phyloP scores from a whole-genome alignment of 1,284 basidiomycete genomes.

The Anthracocystis panici-leucophaei region DNA sequence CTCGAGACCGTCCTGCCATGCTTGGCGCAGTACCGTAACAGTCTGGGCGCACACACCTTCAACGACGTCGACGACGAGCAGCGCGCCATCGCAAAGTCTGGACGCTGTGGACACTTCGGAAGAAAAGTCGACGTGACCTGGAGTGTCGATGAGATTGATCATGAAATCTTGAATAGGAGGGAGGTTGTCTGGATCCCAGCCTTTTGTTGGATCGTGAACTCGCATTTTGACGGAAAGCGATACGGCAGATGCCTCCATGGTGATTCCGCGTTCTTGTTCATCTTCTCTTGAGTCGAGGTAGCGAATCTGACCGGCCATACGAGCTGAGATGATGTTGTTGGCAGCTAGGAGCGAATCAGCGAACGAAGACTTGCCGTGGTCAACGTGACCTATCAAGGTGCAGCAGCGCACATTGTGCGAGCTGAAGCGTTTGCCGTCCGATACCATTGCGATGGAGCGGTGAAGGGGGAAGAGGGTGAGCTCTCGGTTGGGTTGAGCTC shows the following conservation, averaged over 20 bases:
- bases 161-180: conserved; percentile 75
- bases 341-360: conserved; percentile 95
- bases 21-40: conserved; percentile 92
- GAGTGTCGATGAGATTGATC: conserved; percentile 97
- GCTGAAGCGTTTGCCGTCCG: conserved; percentile 51
- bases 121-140: conserved; percentile 98
- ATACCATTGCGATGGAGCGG: conserved; percentile 23
- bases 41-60: conserved; percentile 99
- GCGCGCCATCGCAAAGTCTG: conserved; percentile 91
- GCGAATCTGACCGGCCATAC: conserved; percentile 95
- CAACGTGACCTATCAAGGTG: conserved; percentile 69
- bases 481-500: not conserved
- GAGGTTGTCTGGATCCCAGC: conserved; percentile 57
- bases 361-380: conserved; percentile 74
- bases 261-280: conserved; percentile 97
- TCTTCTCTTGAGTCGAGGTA: conserved; percentile 96
- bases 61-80: conserved; percentile 96
- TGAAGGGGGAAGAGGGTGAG: not conserved
- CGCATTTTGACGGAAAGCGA: conserved; percentile 67
- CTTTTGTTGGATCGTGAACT: conserved; percentile 40
- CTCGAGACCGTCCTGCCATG: conserved; percentile 88
- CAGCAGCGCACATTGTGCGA: conserved; percentile 67
- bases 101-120: conserved; percentile 95
- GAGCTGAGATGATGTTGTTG: conserved; percentile 94
- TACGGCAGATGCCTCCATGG: conserved; percentile 96